A percentile compares a stretch with the other conserved stretches of the same genome.
Conservation (phyloP, 2,329 filamentous ascomycete species). For the Paracoccidioides brasiliensis region DNA sequence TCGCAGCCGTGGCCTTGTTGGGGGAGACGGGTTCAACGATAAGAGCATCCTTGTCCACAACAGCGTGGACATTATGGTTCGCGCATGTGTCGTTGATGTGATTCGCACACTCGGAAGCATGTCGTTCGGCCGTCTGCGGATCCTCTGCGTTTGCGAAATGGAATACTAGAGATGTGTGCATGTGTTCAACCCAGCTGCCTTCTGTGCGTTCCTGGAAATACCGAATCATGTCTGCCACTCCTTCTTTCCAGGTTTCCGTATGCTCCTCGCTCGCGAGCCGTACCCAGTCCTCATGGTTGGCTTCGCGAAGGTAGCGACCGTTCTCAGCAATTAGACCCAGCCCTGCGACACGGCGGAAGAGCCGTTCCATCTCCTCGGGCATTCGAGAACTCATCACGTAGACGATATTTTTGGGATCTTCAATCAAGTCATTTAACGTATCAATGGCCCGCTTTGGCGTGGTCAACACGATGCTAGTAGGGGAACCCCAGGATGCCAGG, state of each 20-base stretch:
- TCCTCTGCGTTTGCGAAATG: slow-evolving; percentile 78
- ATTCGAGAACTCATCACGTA: slow-evolving; percentile 89
- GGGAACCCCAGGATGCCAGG: slow-evolving; percentile 72
- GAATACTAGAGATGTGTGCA: slow-evolving; percentile 84
- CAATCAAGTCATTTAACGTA: slow-evolving; percentile 65
- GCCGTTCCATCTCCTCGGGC: slow-evolving; percentile 72
- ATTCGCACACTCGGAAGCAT: slow-evolving; percentile 79
- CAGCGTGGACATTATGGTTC: slow-evolving; percentile 67
- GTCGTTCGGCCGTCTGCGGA: slow-evolving; percentile 57
- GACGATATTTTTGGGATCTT: slow-evolving; percentile 69
- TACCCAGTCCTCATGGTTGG: slow-evolving; percentile 56
- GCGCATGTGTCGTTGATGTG: slow-evolving; percentile 93
- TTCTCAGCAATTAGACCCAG: slow-evolving; percentile 90
- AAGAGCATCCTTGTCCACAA: slow-evolving; percentile 66
- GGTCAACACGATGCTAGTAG: slow-evolving; percentile 70
- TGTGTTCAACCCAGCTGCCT: slow-evolving; percentile 74
- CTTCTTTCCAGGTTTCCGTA: slow-evolving; percentile 67
- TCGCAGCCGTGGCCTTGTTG: slow-evolving; percentile 75
- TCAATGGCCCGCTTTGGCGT: slow-evolving; percentile 78
- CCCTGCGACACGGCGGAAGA: slow-evolving; percentile 72
- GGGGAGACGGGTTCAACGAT: slow-evolving; percentile 75
- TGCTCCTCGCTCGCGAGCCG: slow-evolving; percentile 61
- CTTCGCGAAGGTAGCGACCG: slow-evolving; percentile 74
- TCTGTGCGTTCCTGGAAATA: slow-evolving; percentile 88
- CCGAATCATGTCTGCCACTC: slow-evolving; percentile 66